Evolutionary conservation across 768 basidiomycete genomes (phyloP).

Genomic region (Tulasnella sp.): DNA sequence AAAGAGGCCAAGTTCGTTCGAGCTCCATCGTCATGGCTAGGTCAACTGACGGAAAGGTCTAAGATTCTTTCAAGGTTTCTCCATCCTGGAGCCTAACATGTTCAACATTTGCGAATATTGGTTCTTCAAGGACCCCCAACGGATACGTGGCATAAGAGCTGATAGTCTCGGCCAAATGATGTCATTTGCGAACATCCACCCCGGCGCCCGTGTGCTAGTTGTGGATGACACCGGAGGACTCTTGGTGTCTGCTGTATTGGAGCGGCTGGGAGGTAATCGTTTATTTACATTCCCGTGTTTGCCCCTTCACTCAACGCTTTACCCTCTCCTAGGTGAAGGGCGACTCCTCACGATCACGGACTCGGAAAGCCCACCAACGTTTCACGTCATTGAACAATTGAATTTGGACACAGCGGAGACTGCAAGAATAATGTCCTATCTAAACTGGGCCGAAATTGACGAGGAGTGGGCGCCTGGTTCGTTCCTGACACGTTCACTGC

Average conservation of each 20-base stretch:
- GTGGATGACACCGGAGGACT: conserved; percentile 93
- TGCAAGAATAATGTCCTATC: conserved; percentile 60
- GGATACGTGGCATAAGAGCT: conserved; percentile 80
- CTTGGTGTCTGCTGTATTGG: conserved; percentile 80
- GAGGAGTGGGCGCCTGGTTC: conserved; percentile 71
- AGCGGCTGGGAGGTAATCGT: conserved; percentile 77
- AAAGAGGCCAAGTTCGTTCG: conserved; percentile 89
- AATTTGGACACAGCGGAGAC: conserved; percentile 69
- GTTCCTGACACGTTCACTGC: neutral
- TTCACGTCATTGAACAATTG: conserved; percentile 80
- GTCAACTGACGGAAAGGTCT: conserved; percentile 13
- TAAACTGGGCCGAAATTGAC: conserved; percentile 92
- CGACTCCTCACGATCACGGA: conserved; percentile 83
- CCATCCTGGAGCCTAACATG: conserved; percentile 83
- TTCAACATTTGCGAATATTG: conserved; percentile 89
- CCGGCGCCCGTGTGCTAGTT: conserved; percentile 84
- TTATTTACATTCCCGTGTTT: neutral
- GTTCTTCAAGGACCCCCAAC: conserved; percentile 76
- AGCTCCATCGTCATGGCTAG: neutral
- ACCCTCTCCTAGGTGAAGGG: conserved; percentile 63
- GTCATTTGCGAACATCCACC: conserved; percentile 77
- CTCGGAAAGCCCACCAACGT: conserved; percentile 90
- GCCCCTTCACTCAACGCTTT: neutral
- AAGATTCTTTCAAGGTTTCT: conserved; percentile 86
- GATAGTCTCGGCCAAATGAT: conserved; percentile 91